Percentiles rank a stretch among this genome's conserved stretches.
These are phyloP conservation scores for Cystobasidiopsis lactophilus DNA, from an alignment of 768 basidiomycete genomes.

Conservation along the genomic window DNA sequence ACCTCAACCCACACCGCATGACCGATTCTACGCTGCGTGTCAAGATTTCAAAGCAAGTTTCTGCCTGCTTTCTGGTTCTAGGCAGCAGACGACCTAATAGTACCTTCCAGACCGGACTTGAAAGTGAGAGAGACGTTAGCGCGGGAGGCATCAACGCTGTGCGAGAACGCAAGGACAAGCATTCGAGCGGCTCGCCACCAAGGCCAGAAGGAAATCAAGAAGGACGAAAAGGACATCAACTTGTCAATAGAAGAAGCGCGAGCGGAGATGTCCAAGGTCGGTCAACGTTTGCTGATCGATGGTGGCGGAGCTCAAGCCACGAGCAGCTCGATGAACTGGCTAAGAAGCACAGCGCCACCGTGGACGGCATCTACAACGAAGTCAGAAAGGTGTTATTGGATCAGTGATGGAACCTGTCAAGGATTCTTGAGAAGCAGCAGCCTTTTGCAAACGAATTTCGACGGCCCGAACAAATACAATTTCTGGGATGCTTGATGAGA, in stretches of 20 bases:
- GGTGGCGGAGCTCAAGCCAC: neutral
- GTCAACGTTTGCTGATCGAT: neutral
- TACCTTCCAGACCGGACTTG: constrained; percentile 5
- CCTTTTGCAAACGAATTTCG: too few relatives aligned
- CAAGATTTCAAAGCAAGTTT: neutral
- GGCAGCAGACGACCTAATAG: too few relatives aligned
- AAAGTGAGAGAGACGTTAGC: constrained; percentile 2
- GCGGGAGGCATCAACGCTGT: constrained; percentile 10
- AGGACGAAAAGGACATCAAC: constrained; percentile 7
- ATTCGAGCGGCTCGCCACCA: constrained; percentile 10
- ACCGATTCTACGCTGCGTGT: neutral
- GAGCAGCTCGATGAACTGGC: constrained; percentile 9
- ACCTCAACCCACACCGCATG: neutral
- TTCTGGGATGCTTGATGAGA: too few relatives aligned
- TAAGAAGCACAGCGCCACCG: constrained; percentile 10
- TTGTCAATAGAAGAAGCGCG: constrained; percentile 3
- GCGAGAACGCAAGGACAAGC: constrained; percentile 8
- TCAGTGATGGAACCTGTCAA: too few relatives aligned
- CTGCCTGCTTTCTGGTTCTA: neutral
- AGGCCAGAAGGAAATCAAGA: constrained; percentile 12
- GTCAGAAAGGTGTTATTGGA: constrained; percentile 11
- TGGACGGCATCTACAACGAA: constrained; percentile 2
- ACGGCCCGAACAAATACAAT: too few relatives aligned
- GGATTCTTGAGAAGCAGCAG: too few relatives aligned
- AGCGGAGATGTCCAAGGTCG: constrained; percentile 4